Percentiles rank a stretch among this genome's conserved stretches.
Conservation (phyloP, 2,329 filamentous ascomycete species). For the Fusarium verticillioides region DNA sequence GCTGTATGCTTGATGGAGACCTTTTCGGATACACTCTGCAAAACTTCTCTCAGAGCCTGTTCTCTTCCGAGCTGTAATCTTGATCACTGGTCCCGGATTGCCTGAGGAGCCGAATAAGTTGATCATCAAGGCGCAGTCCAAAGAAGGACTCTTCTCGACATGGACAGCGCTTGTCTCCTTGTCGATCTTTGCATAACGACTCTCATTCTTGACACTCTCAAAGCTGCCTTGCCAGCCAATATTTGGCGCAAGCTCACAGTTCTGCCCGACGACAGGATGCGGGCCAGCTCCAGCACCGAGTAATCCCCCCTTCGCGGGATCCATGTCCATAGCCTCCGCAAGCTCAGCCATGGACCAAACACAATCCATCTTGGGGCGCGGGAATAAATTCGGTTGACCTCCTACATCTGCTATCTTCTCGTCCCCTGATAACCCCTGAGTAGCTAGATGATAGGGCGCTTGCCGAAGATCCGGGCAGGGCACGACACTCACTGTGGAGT, state of each 20-base stretch:
- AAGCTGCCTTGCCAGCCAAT: neutral
- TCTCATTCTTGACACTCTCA: neutral
- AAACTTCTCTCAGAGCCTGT: neutral
- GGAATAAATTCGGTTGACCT: neutral
- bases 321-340: neutral
- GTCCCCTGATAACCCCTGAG: neutral
- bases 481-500: neutral
- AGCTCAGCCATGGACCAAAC: constrained; percentile 32
- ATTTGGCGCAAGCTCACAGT: neutral
- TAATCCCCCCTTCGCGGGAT: neutral
- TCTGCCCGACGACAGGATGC: neutral
- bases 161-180: constrained; percentile 26
- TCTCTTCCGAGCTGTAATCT: constrained; percentile 46
- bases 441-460: neutral
- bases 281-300: neutral
- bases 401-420: neutral
- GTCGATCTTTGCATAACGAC: constrained; percentile 41
- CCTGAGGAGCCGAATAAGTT: constrained; percentile 55
- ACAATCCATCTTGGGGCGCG: neutral
- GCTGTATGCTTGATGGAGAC: neutral
- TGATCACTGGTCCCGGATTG: constrained; percentile 47
- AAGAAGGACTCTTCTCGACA: constrained; percentile 40
- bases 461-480: neutral
- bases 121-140: constrained; percentile 54
- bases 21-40: neutral